These are phyloP conservation scores for Candida lessepsii DNA, from an alignment of 805 yeast species.

Conservation along the genomic window DNA sequence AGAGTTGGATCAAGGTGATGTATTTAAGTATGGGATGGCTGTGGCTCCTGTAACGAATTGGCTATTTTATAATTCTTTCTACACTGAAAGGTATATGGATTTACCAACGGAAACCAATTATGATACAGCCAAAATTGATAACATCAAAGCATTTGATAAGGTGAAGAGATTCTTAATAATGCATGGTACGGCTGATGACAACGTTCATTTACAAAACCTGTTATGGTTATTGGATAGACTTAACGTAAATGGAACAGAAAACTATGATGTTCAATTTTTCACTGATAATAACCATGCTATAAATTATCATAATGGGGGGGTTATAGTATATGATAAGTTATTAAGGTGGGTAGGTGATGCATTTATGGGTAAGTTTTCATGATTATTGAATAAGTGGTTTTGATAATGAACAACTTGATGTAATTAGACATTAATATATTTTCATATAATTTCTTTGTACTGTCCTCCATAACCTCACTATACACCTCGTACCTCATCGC, in stretches of 20 bases:
- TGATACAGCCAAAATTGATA: conserved; percentile 47
- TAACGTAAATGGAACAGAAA: conserved; percentile 72
- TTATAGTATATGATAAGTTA: conserved; percentile 66
- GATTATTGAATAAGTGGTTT: not conserved
- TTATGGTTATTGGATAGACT: conserved; percentile 61
- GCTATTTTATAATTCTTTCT: conserved; percentile 72
- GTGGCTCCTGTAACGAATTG: conserved; percentile 87
- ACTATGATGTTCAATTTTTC: conserved; percentile 75
- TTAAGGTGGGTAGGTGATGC: conserved; percentile 67
- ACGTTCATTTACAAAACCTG: conserved; percentile 76
- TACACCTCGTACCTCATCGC: not conserved
- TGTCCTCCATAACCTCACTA: no score
- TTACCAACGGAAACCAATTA: conserved; percentile 47
- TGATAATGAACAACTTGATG: not conserved
- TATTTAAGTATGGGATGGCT: conserved; percentile 73
- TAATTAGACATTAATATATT: not conserved
- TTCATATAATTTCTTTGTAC: no score
- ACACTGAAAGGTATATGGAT: conserved; percentile 77
- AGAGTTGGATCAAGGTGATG: conserved; percentile 60
- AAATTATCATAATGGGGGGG: conserved; percentile 67
- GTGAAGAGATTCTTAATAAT: conserved; percentile 62
- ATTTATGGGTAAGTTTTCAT: conserved; percentile 32
- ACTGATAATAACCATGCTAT: conserved; percentile 82
- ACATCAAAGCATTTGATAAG: conserved; percentile 43
- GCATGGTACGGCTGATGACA: conserved; percentile 85